Conservation (phyloP, 345 rosid genomes). For the Erodium maritimum region DNA sequence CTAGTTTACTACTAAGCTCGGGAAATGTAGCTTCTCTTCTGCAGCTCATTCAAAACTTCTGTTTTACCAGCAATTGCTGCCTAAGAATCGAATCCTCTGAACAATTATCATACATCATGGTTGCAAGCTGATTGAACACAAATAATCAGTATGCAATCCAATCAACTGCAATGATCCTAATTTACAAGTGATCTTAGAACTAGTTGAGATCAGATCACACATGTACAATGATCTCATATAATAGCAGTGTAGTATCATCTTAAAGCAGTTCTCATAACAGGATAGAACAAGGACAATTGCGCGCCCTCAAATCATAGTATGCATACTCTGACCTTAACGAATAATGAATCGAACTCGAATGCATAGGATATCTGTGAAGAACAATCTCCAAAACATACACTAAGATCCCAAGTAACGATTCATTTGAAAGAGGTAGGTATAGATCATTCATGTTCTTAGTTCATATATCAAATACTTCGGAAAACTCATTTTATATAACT, state of each 20-base stretch:
- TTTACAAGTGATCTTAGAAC: conserved; percentile 5
- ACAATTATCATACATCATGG: conserved; percentile 91
- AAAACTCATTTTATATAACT: too few relatives aligned
- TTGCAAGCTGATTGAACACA: conserved; percentile 86
- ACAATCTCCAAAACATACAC: too few relatives aligned
- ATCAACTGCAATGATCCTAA: conserved; percentile 10
- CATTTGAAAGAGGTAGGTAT: too few relatives aligned
- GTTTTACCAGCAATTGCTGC: background rate
- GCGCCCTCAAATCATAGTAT: conserved; percentile 10
- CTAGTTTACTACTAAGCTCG: background rate
- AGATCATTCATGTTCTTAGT: too few relatives aligned
- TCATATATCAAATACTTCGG: too few relatives aligned
- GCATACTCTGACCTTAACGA: too few relatives aligned
- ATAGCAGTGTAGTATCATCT: too few relatives aligned
- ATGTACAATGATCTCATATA: background rate
- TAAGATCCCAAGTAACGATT: too few relatives aligned
- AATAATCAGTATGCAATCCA: conserved; percentile 34
- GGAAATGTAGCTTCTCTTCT: background rate
- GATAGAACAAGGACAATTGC: background rate
- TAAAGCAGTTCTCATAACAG: background rate
- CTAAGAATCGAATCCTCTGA: conserved; percentile 19
- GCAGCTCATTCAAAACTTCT: background rate
- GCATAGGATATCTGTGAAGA: too few relatives aligned
- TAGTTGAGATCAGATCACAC: conserved; percentile 5
- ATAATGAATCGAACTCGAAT: too few relatives aligned